Conservation (phyloP, 495 filamentous ascomycete genomes). For the Penicillium samsonianum region DNA sequence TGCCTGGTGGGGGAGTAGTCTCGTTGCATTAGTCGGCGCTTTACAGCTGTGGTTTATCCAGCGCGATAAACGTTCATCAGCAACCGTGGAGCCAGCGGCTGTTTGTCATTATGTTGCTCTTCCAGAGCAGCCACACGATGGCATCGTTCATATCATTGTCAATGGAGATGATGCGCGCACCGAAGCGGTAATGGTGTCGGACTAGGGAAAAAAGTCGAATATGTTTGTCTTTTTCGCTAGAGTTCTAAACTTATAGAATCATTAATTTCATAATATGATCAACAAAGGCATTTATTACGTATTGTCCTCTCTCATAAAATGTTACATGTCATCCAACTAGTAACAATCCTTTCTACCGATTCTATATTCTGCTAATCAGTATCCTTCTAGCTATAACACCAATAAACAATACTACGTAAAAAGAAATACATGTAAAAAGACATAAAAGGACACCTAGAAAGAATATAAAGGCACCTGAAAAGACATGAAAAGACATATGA, state of each 20-base stretch:
- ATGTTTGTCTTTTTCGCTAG: neutral
- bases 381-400: neutral
- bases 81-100: constrained; percentile 36
- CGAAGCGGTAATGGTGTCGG: neutral
- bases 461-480: too few species aligned
- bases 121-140: constrained; percentile 26
- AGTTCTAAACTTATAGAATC: neutral
- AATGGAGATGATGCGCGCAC: constrained; percentile 23
- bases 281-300: neutral
- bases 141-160: constrained; percentile 44
- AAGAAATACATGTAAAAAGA: too few species aligned
- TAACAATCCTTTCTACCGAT: too few species aligned
- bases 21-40: constrained; percentile 69
- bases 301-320: too few species aligned
- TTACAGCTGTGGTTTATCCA: constrained; percentile 68
- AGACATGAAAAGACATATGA: too few species aligned
- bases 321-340: too few species aligned
- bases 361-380: too few species aligned
- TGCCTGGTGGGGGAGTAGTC: constrained; percentile 74
- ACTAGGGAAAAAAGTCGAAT: neutral
- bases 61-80: constrained; percentile 47
- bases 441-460: too few species aligned
- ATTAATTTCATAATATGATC: neutral
- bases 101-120: constrained; percentile 31
- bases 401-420: too few species aligned